A percentile compares a stretch with the other conserved stretches of the same genome.
Conservation (phyloP, 331 rosid genomes). For the Acacia pycnantha region DNA sequence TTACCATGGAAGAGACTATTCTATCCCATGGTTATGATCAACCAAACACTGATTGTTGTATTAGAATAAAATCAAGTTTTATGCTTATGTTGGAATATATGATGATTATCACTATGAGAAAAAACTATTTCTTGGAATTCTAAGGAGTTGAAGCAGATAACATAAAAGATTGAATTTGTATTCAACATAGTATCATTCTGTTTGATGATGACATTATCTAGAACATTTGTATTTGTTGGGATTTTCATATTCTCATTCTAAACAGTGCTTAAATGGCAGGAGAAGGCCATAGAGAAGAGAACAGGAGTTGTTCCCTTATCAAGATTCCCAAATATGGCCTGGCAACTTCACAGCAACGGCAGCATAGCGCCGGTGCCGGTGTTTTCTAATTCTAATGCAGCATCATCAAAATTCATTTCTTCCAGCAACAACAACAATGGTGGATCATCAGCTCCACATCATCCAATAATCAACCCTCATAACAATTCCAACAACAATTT, state of each 20-base stretch:
- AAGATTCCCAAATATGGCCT: slow-evolving; percentile 30
- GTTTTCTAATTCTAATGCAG: slow-evolving; percentile 49
- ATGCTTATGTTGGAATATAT: neutral
- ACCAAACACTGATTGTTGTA: neutral
- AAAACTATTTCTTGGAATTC: neutral
- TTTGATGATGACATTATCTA: neutral
- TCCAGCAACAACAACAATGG: neutral
- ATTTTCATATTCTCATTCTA: neutral
- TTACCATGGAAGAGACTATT: neutral
- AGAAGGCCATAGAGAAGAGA: slow-evolving; percentile 34
- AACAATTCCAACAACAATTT: neutral
- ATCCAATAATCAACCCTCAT: neutral
- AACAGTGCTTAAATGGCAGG: slow-evolving; percentile 35
- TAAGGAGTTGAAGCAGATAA: neutral
- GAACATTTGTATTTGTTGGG: neutral
- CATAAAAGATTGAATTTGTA: neutral
- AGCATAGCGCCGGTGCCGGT: slow-evolving; percentile 29
- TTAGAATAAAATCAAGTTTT: neutral
- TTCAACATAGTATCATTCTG: neutral
- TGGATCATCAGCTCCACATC: neutral
- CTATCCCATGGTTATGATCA: neutral
- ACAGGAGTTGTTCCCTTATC: slow-evolving; percentile 34
- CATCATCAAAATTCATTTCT: slow-evolving; percentile 90
- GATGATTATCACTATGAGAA: neutral
- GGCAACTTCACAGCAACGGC: slow-evolving; percentile 39